These are phyloP conservation scores for Pythium dissotocum DNA, from an alignment of 352 stramenopile genomes.

Conservation along the genomic window DNA sequence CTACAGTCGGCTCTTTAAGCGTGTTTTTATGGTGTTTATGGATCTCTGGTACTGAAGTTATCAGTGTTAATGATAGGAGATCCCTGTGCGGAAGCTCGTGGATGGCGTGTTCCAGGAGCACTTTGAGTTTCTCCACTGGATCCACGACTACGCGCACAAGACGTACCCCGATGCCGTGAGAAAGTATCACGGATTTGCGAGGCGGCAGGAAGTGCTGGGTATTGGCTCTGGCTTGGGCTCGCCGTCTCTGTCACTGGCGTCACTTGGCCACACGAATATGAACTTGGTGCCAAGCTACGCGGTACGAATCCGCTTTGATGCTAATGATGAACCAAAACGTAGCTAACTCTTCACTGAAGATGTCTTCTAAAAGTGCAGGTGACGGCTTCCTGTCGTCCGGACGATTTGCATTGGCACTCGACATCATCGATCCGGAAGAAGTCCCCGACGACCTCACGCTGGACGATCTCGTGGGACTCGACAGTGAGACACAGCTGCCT, in stretches of 20 bases:
- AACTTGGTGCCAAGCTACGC: constrained; percentile 69
- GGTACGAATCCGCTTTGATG: constrained; percentile 16
- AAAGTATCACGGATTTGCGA: constrained; percentile 57
- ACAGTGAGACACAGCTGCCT: not conserved
- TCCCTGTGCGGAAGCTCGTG: constrained; percentile 65
- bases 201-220: constrained; percentile 46
- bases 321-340: not conserved
- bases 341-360: constrained; percentile 10
- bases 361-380: constrained; percentile 10
- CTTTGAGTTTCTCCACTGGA: constrained; percentile 82
- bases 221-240: not conserved
- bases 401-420: constrained; percentile 8
- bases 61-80: constrained; percentile 38
- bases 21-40: not conserved
- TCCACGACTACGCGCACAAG: constrained; percentile 79
- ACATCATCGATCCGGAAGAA: constrained; percentile 19
- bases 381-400: constrained; percentile 7
- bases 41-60: not conserved
- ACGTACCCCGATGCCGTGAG: constrained; percentile 60
- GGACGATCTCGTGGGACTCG: constrained; percentile 9
- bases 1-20: constrained; percentile 7
- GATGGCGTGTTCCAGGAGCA: constrained; percentile 78
- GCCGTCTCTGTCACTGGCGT: constrained; percentile 30
- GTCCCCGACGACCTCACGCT: constrained; percentile 22
- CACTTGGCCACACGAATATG: constrained; percentile 42